Evolutionary conservation across 1,139 yeast species (phyloP).

Genomic region (Dujonia santamariae): DNA sequence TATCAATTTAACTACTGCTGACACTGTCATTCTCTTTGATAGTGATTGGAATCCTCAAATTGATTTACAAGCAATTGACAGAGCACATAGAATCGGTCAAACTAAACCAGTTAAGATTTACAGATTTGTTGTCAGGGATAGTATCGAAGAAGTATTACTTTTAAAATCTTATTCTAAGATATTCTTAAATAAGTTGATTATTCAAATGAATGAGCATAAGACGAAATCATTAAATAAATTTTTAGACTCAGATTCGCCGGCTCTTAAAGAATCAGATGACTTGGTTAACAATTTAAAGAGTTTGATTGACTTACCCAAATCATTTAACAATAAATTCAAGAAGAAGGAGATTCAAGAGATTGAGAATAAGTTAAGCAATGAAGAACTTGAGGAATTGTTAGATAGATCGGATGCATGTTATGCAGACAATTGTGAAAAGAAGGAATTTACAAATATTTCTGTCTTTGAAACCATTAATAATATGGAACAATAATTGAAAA

Average conservation of each 20-base stretch:
- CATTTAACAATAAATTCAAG: conserved; percentile 13
- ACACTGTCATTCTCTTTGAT: conserved; percentile 85
- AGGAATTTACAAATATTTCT: conserved; percentile 37
- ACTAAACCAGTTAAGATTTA: conserved; percentile 75
- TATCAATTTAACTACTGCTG: conserved; percentile 80
- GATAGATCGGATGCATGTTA: conserved; percentile 54
- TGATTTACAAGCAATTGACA: conserved; percentile 92
- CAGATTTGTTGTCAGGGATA: conserved; percentile 70
- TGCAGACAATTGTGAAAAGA: conserved; percentile 16
- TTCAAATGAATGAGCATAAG: conserved; percentile 79
- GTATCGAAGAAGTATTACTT: conserved; percentile 79
- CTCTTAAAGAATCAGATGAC: conserved; percentile 8
- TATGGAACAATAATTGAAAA: conserved; percentile 20
- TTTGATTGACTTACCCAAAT: conserved; percentile 29
- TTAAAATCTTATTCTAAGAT: conserved; percentile 78
- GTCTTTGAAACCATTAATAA: conserved; percentile 52
- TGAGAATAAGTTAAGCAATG: conserved; percentile 17
- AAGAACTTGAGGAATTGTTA: conserved; percentile 51
- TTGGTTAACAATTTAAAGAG: conserved; percentile 21
- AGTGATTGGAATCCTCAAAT: conserved; percentile 98
- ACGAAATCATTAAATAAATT: conserved; percentile 23
- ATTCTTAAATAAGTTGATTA: conserved; percentile 75
- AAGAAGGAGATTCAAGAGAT: conserved; percentile 10
- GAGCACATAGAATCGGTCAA: conserved; percentile 94
- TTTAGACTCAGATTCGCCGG: conserved; percentile 17